Conservation (phyloP, 257 asterid species). For the Salvia hispanica region DNA sequence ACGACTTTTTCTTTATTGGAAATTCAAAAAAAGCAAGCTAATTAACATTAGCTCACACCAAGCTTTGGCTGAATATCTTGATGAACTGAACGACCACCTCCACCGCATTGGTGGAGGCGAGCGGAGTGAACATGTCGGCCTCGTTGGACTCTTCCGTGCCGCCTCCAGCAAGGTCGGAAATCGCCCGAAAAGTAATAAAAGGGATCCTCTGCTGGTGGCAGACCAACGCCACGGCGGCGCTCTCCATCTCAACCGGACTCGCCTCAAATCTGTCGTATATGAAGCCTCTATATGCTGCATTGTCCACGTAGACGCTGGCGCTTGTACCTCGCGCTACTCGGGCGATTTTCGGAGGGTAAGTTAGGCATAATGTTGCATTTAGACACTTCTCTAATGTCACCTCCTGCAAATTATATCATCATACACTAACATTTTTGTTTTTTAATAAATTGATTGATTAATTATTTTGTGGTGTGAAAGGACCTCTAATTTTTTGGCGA, state of each 20-base stretch:
- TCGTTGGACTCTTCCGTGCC: constrained; percentile 48
- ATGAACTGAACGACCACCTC: constrained; percentile 49
- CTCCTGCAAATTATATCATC: constrained; percentile 22
- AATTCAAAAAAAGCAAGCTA: no score
- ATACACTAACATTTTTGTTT: no score
- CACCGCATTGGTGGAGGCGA: constrained; percentile 54
- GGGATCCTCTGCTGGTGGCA: constrained; percentile 55
- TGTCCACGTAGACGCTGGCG: constrained; percentile 55
- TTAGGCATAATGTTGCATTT: constrained; percentile 47
- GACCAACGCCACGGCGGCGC: constrained; percentile 55
- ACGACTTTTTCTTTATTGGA: no score
- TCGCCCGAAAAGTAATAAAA: constrained; percentile 54
- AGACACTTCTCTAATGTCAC: constrained; percentile 39
- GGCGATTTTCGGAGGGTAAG: constrained; percentile 38
- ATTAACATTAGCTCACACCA: no score
- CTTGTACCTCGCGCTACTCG: constrained; percentile 45
- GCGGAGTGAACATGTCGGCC: constrained; percentile 44
- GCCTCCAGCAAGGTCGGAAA: constrained; percentile 64
- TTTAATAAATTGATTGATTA: no score
- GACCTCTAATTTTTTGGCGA: constrained; percentile 44
- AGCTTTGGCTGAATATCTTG: constrained; percentile 22
- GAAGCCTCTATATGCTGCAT: constrained; percentile 49
- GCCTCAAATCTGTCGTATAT: constrained; percentile 34
- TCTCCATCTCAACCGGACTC: constrained; percentile 56
- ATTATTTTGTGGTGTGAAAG: no score